phyloP scores from a whole-genome alignment of 2,329 filamentous ascomycete genomes.

The Amesomyces nigricolor region DNA sequence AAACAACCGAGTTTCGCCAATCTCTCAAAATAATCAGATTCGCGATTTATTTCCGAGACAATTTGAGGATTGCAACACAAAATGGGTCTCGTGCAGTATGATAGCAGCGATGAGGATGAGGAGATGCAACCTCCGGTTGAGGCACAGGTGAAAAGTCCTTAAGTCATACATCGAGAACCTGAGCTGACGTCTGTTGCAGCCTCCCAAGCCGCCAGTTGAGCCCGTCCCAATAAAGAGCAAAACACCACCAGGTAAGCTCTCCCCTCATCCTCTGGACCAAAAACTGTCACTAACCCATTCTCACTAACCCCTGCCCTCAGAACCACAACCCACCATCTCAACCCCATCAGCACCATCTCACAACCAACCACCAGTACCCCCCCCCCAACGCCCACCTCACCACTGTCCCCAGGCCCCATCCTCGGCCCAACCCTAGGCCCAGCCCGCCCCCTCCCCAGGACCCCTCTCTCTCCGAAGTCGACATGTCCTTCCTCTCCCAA shows the following conservation, averaged over 20 bases:
- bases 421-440: slow-evolving; percentile 36
- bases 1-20: neutral
- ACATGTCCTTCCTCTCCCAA: slow-evolving; percentile 22
- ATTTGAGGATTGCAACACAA: neutral
- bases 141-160: neutral
- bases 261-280: neutral
- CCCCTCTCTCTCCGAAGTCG: slow-evolving; percentile 11
- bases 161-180: neutral
- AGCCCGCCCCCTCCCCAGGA: slow-evolving; percentile 30
- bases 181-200: neutral
- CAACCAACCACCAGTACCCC: neutral
- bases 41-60: neutral
- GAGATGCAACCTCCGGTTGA: slow-evolving; percentile 24
- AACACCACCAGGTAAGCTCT: neutral
- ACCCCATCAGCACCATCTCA: neutral
- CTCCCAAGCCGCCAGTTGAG: neutral
- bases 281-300: neutral
- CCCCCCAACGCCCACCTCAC: neutral
- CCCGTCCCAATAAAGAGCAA: neutral
- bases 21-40: neutral
- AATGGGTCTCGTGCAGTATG: slow-evolving; percentile 43
- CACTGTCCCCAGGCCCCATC: slow-evolving; percentile 6
- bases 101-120: slow-evolving; percentile 48
- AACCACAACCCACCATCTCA: neutral
- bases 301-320: neutral